Base-by-base conservation (phyloP, 2,329 filamentous ascomycete species). In the Albifimbria verrucaria region DNA sequence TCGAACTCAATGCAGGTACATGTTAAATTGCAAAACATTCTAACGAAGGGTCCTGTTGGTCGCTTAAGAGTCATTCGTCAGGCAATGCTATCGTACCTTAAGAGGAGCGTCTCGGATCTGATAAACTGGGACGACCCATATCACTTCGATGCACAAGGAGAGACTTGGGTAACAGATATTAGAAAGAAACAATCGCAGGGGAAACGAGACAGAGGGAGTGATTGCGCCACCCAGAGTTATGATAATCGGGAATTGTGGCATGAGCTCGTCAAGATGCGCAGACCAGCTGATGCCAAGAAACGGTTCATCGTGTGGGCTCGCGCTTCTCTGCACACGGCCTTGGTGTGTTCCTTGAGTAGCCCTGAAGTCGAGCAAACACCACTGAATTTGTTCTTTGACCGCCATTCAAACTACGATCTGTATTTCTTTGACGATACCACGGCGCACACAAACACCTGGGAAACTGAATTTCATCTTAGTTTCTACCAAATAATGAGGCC, bases 391-490 rank as follows among this genome's bases (percentile, higher is more conserved):
- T 42, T 39, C 21, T 49, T 42, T 23, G 48, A 49, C 6, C 48
- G 48, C 2, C 48, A 49, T 25, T 12, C n/a, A 10, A 36, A 39
- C 25, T 49, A 36, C 26, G 48, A 49, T 9, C 20, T 32, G 7
- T 23, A 22, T 23, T 49, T 49, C 7, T 42, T 9, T 28, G 48
- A 49, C 10, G 21, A 4, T 18, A 32, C 28, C 11, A 41, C 25
- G 4, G 15, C n/a, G 25, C 17, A 22, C 15, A 17, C 23, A 7
- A 49, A 49, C 10, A 39, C 7, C 7, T 49, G 48, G 48, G 21
- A 4, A 28, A 49, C 25, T 15, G 48, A 49, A 22, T 12, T 49
- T 17, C 48, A 49, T 22, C 28, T 49, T 12, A 49, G 48, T 28
- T 49, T 49, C 32, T 41, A 39, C n/a, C 25, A 41, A 28, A 17